phyloP scores from a whole-genome alignment of 208 protist species.

The Trypanosoma congolense region DNA sequence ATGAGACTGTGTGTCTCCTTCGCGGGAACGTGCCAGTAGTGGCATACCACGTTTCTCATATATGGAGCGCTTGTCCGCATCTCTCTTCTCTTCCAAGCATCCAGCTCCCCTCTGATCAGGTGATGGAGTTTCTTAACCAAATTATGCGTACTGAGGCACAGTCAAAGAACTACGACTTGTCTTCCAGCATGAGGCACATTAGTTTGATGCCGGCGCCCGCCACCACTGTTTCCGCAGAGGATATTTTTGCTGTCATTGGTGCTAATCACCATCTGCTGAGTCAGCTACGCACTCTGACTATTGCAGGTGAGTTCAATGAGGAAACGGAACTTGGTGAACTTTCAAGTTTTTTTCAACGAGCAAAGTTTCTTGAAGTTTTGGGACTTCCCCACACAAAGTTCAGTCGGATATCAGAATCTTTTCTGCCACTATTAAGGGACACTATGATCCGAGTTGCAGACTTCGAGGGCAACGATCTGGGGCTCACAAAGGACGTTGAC shows the following conservation, averaged over 20 bases:
- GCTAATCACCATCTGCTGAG: conserved; percentile 16
- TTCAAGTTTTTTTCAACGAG: conserved; percentile 15
- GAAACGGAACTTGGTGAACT: conserved; percentile 3
- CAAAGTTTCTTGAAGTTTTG: conserved; percentile 4
- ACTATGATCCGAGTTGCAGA: conserved; percentile 27
- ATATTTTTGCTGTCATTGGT: conserved; percentile 13
- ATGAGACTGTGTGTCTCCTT: conserved; percentile 13
- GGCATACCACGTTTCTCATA: conserved; percentile 20
- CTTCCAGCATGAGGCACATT: conserved; percentile 12
- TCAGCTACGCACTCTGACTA: conserved; percentile 10
- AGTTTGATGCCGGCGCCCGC: conserved; percentile 6
- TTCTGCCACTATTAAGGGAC: conserved; percentile 19
- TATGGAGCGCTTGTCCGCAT: conserved; percentile 13
- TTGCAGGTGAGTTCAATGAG: conserved; percentile 23
- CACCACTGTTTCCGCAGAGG: background rate
- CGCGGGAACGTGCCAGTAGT: conserved; percentile 3
- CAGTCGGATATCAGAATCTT: conserved; percentile 4
- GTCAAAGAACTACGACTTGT: conserved; percentile 20
- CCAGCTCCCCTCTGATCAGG: conserved; percentile 22
- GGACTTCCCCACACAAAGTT: conserved; percentile 14
- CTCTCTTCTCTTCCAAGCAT: conserved; percentile 10
- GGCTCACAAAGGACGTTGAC: conserved; percentile 27
- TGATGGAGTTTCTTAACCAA: conserved; percentile 19
- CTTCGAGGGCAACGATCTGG: conserved; percentile 52
- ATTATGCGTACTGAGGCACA: conserved; percentile 20